Evolutionary conservation across 768 basidiomycete genomes (phyloP).

Genomic region (Russula abietina): DNA sequence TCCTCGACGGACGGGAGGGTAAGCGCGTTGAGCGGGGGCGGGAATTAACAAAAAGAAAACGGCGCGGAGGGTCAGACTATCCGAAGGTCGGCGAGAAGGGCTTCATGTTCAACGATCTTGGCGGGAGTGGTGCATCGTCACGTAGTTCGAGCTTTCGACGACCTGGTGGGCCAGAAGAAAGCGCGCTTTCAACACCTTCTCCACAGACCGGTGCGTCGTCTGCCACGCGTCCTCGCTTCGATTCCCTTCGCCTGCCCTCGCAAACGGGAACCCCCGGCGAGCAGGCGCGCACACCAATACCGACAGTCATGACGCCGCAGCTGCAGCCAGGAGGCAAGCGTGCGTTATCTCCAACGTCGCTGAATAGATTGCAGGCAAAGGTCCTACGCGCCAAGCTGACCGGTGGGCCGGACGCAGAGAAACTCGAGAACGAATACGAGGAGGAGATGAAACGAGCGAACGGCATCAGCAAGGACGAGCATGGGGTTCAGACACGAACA

Average conservation of each 20-base stretch:
- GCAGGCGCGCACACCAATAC: constrained; percentile 77
- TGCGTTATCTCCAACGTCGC: constrained; percentile 63
- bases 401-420: constrained; percentile 67
- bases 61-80: constrained; percentile 27
- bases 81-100: constrained; percentile 43
- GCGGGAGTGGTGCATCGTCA: constrained; percentile 58
- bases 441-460: constrained; percentile 45
- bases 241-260: constrained; percentile 56
- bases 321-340: constrained; percentile 40
- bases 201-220: constrained; percentile 31
- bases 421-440: constrained; percentile 84
- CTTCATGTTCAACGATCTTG: constrained; percentile 64
- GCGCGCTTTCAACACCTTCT: constrained; percentile 54
- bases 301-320: constrained; percentile 81
- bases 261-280: constrained; percentile 53
- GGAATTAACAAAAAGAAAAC: constrained; percentile 36
- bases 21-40: constrained; percentile 38
- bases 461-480: constrained; percentile 30
- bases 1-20: constrained; percentile 77
- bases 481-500: constrained; percentile 41
- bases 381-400: constrained; percentile 88
- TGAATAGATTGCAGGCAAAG: constrained; percentile 90
- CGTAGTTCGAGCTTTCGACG: constrained; percentile 86
- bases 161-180: constrained; percentile 58
- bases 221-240: constrained; percentile 47